Evolutionary conservation across 2,329 filamentous ascomycete species (phyloP), one percentile per base, ranked within the genome.

Genomic region (Claviceps sp.): DNA sequence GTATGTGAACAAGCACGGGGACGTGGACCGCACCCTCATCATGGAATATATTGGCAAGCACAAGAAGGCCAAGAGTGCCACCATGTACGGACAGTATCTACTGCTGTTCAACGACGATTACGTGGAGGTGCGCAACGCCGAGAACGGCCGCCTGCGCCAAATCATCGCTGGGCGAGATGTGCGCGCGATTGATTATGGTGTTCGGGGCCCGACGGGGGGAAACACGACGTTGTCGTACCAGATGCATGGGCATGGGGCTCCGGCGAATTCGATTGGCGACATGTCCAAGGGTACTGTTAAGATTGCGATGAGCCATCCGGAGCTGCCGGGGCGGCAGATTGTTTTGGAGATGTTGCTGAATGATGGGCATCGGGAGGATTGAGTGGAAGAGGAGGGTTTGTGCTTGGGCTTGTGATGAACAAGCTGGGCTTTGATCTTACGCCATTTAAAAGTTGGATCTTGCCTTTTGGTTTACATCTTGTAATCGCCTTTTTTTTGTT

Each of bases 1-100:
- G 8, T 98, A 97, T 63, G 87, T 97, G 63, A 94, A 98, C 73
- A 96, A 97, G 70, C 89, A 97, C 67, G 93, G 93, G 58, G 93
- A 98, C 55, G 89, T 98, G 30, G 91, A 84, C 41, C 85, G 94
- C 46, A 89, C 85, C 30, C 88, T 97, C 54, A 90, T 97, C 62
- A 95, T 98, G 89, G 89, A 97, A 65, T 98, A 97, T 66, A 93
- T 95, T n/a, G 93, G 93, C 58, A 91, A 85, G 62, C 77, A 80
- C 64, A 81, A 80, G 67, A 80, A 79, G 66, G 93, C 93, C 1
- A 84, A 85, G 56, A 81, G 82, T 13, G 90, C 90, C 2, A 93
- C 89, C 55, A 84, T 97, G 71, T 94, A 89, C 60, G 90, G 89
- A 1, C 85, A 89, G 53, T 97, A 95, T 65, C 78, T 98, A 4